Evolutionary conservation across 2,329 filamentous ascomycete genomes (phyloP).

Genomic region (Fusarium veterinarium): DNA sequence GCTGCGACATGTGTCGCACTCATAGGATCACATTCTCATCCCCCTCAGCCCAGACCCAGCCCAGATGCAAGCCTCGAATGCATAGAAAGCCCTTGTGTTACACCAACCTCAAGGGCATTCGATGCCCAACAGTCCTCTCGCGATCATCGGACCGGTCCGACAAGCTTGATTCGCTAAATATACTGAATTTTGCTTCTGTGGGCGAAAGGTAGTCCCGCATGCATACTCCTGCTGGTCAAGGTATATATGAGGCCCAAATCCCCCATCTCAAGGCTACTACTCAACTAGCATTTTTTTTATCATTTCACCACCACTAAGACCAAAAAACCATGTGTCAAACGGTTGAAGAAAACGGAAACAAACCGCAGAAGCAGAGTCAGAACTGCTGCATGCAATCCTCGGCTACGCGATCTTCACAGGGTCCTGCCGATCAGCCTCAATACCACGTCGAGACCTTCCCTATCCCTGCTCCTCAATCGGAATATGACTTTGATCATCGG

Average conservation of each 20-base stretch:
- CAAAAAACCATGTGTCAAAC: neutral
- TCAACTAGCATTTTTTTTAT: neutral
- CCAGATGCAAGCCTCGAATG: neutral
- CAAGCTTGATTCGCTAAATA: rapidly evolving
- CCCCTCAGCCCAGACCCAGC: neutral
- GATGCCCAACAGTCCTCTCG: neutral
- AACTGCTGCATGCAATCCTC: neutral
- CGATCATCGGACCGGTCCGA: rapidly evolving
- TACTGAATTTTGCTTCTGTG: neutral
- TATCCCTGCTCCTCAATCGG: neutral
- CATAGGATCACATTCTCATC: neutral
- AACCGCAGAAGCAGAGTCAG: neutral
- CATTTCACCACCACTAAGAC: neutral
- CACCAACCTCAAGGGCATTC: neutral
- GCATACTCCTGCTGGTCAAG: rapidly evolving
- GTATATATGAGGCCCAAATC: neutral
- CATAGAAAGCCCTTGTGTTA: neutral
- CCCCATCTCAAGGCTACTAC: neutral
- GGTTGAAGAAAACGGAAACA: neutral
- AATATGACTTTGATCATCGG: slow-evolving; percentile 10
- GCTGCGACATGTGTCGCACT: neutral
- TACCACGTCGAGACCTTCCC: neutral
- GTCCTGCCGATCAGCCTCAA: neutral
- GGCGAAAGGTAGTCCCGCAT: rapidly evolving
- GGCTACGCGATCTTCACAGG: neutral